Evolutionary conservation across 2,329 filamentous ascomycete species (phyloP), one percentile per base, ranked within the genome.

Genomic region (Lizonia empirigonia): DNA sequence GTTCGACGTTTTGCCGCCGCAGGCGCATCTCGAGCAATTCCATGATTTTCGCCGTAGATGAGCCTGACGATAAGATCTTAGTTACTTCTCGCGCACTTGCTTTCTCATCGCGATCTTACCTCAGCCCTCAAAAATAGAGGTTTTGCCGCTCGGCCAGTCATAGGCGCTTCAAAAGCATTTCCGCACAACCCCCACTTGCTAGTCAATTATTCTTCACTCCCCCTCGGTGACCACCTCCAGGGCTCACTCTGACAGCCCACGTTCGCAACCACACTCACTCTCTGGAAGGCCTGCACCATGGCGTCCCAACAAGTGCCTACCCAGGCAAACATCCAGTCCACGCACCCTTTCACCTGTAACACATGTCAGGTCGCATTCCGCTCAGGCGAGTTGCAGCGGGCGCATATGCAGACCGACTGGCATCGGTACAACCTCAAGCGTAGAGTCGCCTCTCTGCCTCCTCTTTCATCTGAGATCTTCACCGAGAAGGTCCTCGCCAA

Each of bases 351-450:
- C 77, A 97, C 93, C 48, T 99, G 94, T 85, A 99, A 97, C 76
- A 94, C 92, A 51, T 99, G 94, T 72, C 91, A 96, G 73, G 92
- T 99, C 64, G 94, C 93, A 44, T 99, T 97, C 77, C 88, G 93
- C 61, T 91, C 90, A 70, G 91, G 90, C 73, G 93, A 97, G 71
- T 82, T 95, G 49, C 94, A 99, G 77, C 87, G 94, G 72, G 87
- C 85, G 29, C 94, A 99, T 73, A 99, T 99, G 94, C 91, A 94
- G 74, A 94, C 88, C 65, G 94, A 99, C 78, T 99, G 94, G 94
- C 93, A 99, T 74, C 87, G 94, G 60, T 97, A 97, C 77, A 99
- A 99, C 74, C 84, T 97, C 66, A 97, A 97, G 79, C 90, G 94
- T 63, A 87, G 92, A 66, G 89, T 97, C 49, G 91, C 93, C 33